phyloP scores from a whole-genome alignment of 257 asterid species.

The Jacaranda copaia region DNA sequence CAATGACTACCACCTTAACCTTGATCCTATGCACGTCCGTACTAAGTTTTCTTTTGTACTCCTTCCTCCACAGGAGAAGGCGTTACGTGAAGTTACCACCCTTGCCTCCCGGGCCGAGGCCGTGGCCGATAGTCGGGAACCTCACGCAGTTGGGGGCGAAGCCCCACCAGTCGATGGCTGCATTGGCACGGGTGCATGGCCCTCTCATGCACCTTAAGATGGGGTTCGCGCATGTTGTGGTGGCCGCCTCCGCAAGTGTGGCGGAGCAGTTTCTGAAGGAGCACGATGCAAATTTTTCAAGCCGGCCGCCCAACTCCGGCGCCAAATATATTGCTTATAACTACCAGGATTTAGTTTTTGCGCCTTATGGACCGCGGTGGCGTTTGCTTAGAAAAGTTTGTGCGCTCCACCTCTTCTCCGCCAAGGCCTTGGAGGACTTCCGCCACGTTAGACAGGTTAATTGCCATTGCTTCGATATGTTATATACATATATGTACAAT shows the following conservation, averaged over 20 bases:
- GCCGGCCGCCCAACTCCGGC: slow-evolving; percentile 90
- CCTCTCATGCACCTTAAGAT: slow-evolving; percentile 82
- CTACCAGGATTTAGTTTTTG: slow-evolving; percentile 86
- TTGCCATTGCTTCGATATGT: not conserved
- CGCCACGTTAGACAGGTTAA: slow-evolving; percentile 73
- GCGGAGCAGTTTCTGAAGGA: slow-evolving; percentile 82
- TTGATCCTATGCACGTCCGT: slow-evolving; percentile 28
- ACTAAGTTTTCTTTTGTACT: slow-evolving; percentile 31
- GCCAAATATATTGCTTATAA: slow-evolving; percentile 85
- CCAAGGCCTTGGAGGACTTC: slow-evolving; percentile 82
- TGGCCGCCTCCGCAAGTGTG: slow-evolving; percentile 72
- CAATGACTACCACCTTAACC: slow-evolving; percentile 7
- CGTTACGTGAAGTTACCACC: slow-evolving; percentile 11
- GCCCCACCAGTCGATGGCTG: slow-evolving; percentile 87
- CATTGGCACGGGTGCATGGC: slow-evolving; percentile 70
- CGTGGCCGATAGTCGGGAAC: slow-evolving; percentile 93
- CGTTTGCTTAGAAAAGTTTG: slow-evolving; percentile 75
- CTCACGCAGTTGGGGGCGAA: slow-evolving; percentile 71
- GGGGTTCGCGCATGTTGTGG: slow-evolving; percentile 83
- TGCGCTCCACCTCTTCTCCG: slow-evolving; percentile 78
- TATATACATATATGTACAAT: not conserved
- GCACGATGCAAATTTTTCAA: slow-evolving; percentile 77
- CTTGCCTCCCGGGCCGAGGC: slow-evolving; percentile 91
- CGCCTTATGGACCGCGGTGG: slow-evolving; percentile 98
- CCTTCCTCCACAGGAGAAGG: slow-evolving; percentile 19